Evolutionary conservation across 306 rosid species (phyloP), one percentile per base, ranked within the genome.

Genomic region (Glycine tomentella): DNA sequence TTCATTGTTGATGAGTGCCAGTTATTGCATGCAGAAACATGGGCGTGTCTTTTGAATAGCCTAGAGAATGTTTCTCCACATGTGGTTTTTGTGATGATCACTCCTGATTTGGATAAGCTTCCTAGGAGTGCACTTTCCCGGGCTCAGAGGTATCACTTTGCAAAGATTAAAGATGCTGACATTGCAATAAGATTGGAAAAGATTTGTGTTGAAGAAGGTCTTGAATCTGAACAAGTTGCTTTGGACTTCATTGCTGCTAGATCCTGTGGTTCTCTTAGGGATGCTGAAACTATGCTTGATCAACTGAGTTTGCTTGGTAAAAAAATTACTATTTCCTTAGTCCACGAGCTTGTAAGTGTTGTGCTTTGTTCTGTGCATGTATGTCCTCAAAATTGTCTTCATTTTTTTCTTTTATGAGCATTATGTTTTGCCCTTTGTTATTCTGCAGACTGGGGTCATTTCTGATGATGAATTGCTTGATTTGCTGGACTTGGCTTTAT

Each of bases 231-330:
- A 57, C 92, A 78, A 82, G 92, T 52, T 76, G 93, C 94, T 53
- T 79, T 94, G 83, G 85, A 87, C 80, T 90, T 90, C 42, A 81
- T 94, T 73, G 92, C 97, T 67, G 63, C 93, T 76, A 94, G 91
- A 74, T 92, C 96, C 0, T 86, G 80, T 69, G 97, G 98, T 63
- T 94, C 98, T 38, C 89, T 94, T 70, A 88, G 98, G 88, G 98
- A 92, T 87, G 98, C 97, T 7, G 97, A 92, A 88, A 92, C 87
- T 89, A 89, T 92, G 94, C 93, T 94, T 81, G 97, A 94, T 86
- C 98, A 94, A 75, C 87, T 94, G 69, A 92, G 98, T 88, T 91
- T 94, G 87, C 94, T 94, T 70, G 92, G 92, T 45, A 90, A 83
- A 89, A 90, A 56, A 78, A 84, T 94, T 84, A 90, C 94, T 33